Evolutionary conservation across 139 green algal genomes (phyloP).

Genomic region (Haematococcus lacustris): DNA sequence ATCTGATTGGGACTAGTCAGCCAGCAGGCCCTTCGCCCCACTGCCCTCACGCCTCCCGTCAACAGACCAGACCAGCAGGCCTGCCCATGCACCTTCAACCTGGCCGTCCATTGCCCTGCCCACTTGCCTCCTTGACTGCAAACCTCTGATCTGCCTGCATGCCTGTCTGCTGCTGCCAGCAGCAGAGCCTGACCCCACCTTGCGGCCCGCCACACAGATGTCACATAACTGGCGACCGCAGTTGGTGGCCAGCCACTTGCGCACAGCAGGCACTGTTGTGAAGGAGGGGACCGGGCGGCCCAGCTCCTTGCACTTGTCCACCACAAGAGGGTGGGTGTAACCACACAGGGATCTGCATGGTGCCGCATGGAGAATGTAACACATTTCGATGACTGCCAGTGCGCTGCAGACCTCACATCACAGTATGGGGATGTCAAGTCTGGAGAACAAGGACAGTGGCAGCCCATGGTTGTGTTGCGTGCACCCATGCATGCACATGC

Average conservation of each 20-base stretch:
- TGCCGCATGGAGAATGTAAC: not conserved
- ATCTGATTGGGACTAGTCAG: no score
- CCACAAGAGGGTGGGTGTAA: conserved; percentile 62
- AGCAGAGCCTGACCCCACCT: no score
- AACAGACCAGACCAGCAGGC: no score
- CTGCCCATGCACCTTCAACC: no score
- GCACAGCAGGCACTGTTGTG: conserved; percentile 48
- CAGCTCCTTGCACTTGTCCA: conserved; percentile 16
- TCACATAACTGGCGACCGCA: conserved; percentile 78
- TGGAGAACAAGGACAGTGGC: no score
- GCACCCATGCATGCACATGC: no score
- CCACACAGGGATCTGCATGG: conserved; percentile 51
- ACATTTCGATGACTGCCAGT: not conserved
- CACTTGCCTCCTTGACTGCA: not conserved
- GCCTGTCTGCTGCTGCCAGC: not conserved
- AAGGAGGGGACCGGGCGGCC: conserved; percentile 28
- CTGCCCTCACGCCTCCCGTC: no score
- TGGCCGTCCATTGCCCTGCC: no score
- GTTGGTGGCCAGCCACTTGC: conserved; percentile 48
- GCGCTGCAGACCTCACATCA: no score
- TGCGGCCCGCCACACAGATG: conserved; percentile 81
- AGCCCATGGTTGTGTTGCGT: no score
- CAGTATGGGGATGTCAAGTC: no score
- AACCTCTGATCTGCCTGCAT: not conserved
- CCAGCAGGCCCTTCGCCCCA: no score